Evolutionary conservation across 306 rosid species (phyloP), one percentile per base, ranked within the genome.

Genomic region (Begonia fuchsioides): DNA sequence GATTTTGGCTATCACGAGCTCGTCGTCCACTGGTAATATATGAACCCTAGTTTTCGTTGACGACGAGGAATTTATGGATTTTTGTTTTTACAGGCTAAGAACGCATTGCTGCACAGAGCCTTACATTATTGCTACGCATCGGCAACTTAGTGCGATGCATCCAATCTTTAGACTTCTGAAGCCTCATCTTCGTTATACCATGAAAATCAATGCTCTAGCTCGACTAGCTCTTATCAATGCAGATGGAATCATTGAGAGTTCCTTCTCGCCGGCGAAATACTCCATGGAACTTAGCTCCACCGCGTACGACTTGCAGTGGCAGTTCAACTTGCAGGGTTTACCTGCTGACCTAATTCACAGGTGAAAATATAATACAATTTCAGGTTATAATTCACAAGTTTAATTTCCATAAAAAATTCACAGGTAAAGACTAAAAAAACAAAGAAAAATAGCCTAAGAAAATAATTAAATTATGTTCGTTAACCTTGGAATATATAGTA

Each of bases 181-280:
- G 19, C 97, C 97, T 4, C 97, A 90, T 69, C 81, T 90, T 40
- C 63, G 97, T 46, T 84, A 78, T 75, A 90, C 97, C 2, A 81
- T 81, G 90, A 95, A 84, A 62, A 90, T 90, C 52, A 90, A 90
- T 51, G 84, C 84, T 2, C 73, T 84, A 7, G 97, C 97, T 12
- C 83, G 97, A 1, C 52, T 60, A 35, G 66, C 80, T 1, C 74
- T 90, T 0, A 19, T 90, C 57, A 90, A 76, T 53, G 79, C 68
- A 1, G 68, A 39, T 1, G 95, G 97, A 9, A 45, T 75, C 50
- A 70, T 70, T 40, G 76, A 70, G 55, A 48, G 6, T 1, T 9
- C 52, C 6, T 70, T 70, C 51, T 51, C 76, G 38, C 71, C 44
- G 2, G 68, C 17, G 1, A 70, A 70, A 15, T 64, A 60, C 47